Percentiles rank a stretch among this genome's conserved stretches.
Evolutionary conservation across 106 monocot genomes (phyloP).

Genomic region (Dactylorhiza incarnata): DNA sequence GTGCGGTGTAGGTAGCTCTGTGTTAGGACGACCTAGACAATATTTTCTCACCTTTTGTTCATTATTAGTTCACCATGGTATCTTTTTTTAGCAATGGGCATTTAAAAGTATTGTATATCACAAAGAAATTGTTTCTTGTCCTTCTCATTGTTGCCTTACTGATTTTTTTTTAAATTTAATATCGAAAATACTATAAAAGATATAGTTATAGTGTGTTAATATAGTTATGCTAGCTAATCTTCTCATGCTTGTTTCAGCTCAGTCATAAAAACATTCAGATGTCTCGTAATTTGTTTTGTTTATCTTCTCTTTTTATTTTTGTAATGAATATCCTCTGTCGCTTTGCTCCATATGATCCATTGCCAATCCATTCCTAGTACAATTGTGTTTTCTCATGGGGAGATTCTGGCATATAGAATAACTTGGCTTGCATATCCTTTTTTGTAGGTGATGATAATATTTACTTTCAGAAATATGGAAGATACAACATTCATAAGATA

Average conservation of each 20-base stretch:
- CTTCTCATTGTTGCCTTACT: neutral
- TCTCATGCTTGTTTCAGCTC: neutral
- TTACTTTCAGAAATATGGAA: constrained; percentile 65
- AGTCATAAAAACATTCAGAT: neutral
- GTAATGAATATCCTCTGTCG: neutral
- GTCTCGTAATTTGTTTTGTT: neutral
- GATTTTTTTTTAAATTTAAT: neutral
- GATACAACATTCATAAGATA: constrained; percentile 80
- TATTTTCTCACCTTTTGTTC: neutral
- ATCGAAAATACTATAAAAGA: neutral
- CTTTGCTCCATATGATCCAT: neutral
- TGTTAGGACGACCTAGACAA: too few species aligned
- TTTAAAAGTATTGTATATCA: neutral
- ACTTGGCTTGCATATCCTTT: neutral
- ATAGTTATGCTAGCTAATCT: neutral
- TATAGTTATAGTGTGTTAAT: neutral
- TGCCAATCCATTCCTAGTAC: neutral
- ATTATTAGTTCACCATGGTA: neutral
- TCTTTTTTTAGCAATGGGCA: neutral
- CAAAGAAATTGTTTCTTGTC: neutral
- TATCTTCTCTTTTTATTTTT: neutral
- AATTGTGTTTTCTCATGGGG: neutral
- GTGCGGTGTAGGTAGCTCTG: too few species aligned
- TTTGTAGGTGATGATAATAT: constrained; percentile 56
- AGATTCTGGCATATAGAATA: neutral